A percentile compares a stretch with the other conserved stretches of the same genome.
These are phyloP conservation scores for button mushroom (Agaricus bisporus) DNA, from an alignment of 768 basidiomycete species.

Conservation along the genomic window DNA sequence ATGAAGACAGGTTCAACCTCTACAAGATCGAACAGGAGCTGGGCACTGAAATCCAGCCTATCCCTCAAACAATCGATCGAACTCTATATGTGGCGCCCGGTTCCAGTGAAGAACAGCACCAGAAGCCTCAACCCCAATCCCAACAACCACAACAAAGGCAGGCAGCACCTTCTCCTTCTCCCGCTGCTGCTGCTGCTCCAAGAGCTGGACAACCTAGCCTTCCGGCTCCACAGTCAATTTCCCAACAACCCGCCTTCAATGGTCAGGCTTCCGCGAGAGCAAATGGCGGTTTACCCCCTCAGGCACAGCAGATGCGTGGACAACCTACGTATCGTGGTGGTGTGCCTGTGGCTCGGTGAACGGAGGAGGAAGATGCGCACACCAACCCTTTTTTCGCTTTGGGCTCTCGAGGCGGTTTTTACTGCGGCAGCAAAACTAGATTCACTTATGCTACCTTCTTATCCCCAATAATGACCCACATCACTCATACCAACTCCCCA, in stretches of 20 bases:
- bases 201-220: slow-evolving; percentile 4
- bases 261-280: slow-evolving; percentile 16
- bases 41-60: slow-evolving; percentile 95
- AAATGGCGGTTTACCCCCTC: slow-evolving; percentile 11
- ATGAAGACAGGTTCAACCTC: slow-evolving; percentile 95
- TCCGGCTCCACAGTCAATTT: slow-evolving; percentile 10
- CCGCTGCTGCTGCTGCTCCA: slow-evolving; percentile 9
- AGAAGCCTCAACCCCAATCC: slow-evolving; percentile 24
- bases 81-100: slow-evolving; percentile 88
- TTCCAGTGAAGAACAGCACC: slow-evolving; percentile 35
- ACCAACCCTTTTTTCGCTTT: background rate
- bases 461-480: background rate
- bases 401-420: slow-evolving; percentile 1
- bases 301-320: slow-evolving; percentile 19
- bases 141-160: slow-evolving; percentile 20
- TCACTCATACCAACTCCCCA: slow-evolving; percentile 5
- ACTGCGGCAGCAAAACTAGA: background rate
- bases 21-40: slow-evolving; percentile 98
- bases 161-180: slow-evolving; percentile 16
- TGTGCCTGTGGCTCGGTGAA: slow-evolving; percentile 30
- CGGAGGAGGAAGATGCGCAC: slow-evolving; percentile 3
- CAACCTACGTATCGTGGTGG: slow-evolving; percentile 32
- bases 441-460: background rate
- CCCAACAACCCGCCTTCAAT: slow-evolving; percentile 9
- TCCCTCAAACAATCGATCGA: slow-evolving; percentile 87